Conservation (phyloP, 768 basidiomycete species). For the Filobasidium floriforme region DNA sequence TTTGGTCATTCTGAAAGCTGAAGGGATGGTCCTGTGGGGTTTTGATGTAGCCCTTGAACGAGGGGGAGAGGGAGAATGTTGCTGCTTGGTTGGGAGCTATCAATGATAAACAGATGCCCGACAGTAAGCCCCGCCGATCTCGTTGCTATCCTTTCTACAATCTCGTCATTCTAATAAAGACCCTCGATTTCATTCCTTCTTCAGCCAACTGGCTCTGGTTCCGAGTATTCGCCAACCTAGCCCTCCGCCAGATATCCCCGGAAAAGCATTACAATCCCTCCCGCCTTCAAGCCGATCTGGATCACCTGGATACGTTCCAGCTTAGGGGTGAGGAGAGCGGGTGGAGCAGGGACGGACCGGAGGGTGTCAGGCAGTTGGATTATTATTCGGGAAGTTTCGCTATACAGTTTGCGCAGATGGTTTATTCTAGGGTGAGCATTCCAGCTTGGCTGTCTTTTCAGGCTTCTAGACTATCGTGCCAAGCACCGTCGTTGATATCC, state of each 20-base stretch:
- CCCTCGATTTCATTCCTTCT: slow-evolving; percentile 11
- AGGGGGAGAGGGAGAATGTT: slow-evolving; percentile 54
- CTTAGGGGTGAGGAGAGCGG: slow-evolving; percentile 50
- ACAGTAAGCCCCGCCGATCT: slow-evolving; percentile 50
- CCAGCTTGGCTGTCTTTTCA: neutral
- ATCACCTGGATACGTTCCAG: slow-evolving; percentile 72
- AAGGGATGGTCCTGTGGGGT: neutral
- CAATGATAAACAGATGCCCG: slow-evolving; percentile 75
- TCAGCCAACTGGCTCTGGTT: slow-evolving; percentile 73
- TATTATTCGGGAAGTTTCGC: slow-evolving; percentile 74
- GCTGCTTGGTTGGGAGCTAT: slow-evolving; percentile 65
- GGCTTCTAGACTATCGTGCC: neutral
- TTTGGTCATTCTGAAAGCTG: neutral
- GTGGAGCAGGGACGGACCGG: slow-evolving; percentile 71
- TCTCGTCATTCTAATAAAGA: too few relatives aligned
- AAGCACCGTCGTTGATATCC: too few relatives aligned
- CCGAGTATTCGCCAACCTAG: slow-evolving; percentile 69
- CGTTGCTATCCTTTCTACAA: too few relatives aligned
- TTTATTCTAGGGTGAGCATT: slow-evolving; percentile 55
- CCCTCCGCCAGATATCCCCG: slow-evolving; percentile 58
- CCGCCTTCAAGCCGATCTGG: slow-evolving; percentile 65
- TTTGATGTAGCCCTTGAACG: slow-evolving; percentile 48
- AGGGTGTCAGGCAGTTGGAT: slow-evolving; percentile 68
- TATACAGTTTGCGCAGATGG: slow-evolving; percentile 66
- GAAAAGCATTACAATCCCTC: slow-evolving; percentile 51